Conservation (phyloP, 225 moss, liverwort and hornwort species). For the Sphagnum tenellum region DNA sequence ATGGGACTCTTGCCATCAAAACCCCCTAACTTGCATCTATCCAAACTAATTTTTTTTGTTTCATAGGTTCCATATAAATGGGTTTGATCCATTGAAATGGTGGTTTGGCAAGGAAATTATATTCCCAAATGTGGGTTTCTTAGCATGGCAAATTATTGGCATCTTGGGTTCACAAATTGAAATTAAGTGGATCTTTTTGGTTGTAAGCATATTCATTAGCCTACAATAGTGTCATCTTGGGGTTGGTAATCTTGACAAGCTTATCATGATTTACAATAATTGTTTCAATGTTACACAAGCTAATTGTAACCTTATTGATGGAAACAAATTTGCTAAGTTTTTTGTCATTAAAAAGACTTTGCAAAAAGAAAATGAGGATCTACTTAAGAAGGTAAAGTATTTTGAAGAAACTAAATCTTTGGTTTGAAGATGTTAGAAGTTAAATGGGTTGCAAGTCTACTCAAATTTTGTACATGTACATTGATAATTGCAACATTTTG, state of each 20-base stretch:
- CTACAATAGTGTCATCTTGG: not conserved
- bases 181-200: not conserved
- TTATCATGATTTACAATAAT: conserved; percentile 1
- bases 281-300: not conserved
- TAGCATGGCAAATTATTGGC: not conserved
- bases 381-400: not conserved
- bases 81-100: conserved; percentile 1
- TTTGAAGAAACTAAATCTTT: not conserved
- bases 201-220: not conserved
- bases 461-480: too few relatives aligned
- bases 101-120: not conserved
- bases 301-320: not conserved
- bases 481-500: too few relatives aligned
- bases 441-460: too few relatives aligned
- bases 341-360: not conserved
- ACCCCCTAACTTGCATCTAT: too few relatives aligned
- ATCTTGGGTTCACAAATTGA: not conserved
- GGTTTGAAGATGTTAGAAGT: not conserved
- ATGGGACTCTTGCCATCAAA: too few relatives aligned
- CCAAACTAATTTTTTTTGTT: not conserved
- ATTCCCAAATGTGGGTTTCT: conserved; percentile 1
- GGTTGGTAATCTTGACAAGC: not conserved
- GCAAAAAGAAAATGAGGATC: not conserved
- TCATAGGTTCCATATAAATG: not conserved
- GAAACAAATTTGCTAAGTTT: not conserved